Evolutionary conservation across 2,329 filamentous ascomycete species (phyloP), one percentile per base, ranked within the genome.

Genomic region (Penicillium sp.): DNA sequence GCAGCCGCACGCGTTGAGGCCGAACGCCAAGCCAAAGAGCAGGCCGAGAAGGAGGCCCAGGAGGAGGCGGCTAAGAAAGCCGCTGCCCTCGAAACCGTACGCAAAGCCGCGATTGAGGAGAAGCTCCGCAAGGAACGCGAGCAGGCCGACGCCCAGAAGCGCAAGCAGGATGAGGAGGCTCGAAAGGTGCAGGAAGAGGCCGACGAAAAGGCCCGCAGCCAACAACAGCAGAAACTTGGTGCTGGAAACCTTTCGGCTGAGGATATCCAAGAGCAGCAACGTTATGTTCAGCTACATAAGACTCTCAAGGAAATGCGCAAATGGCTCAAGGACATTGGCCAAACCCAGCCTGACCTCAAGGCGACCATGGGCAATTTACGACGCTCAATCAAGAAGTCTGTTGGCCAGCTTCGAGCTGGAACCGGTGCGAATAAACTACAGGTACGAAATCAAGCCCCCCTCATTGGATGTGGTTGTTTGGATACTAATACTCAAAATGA

Each of bases 331-430:
- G 75, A 81, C 4, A 80, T 87, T 64, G 80, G 80, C 5, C 85
- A 86, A 66, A 76, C 78, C 23, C 84, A 87, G 72, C 66, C 72
- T 62, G 74, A 69, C 2, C 75, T 92, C 29, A 91, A 90, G 72
- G 79, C 81, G 51, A 82, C 84, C 36, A 82, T 91, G 69, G 88
- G 89, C 35, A 84, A 91, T 54, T 86, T 90, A 80, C 83, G 90
- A 41, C 81, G 90, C 58, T 83, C 87, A 42, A 86, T 94, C 53
- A 83, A 84, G 39, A 89, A 88, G 66, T 86, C 83, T 19, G 82
- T 93, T 54, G 90, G 91, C 7, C 90, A 94, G 70, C 62, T 77
- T 29, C 88, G 86, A 1, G 82, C 82, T 39, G 87, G 84, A 56
- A 87, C 83, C 65, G 83, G 82, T 12, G 82, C 81, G 23, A 91